A percentile compares a stretch with the other conserved stretches of the same genome.
Evolutionary conservation across 768 basidiomycete genomes (phyloP).

Genomic region (Pholiota microspora): DNA sequence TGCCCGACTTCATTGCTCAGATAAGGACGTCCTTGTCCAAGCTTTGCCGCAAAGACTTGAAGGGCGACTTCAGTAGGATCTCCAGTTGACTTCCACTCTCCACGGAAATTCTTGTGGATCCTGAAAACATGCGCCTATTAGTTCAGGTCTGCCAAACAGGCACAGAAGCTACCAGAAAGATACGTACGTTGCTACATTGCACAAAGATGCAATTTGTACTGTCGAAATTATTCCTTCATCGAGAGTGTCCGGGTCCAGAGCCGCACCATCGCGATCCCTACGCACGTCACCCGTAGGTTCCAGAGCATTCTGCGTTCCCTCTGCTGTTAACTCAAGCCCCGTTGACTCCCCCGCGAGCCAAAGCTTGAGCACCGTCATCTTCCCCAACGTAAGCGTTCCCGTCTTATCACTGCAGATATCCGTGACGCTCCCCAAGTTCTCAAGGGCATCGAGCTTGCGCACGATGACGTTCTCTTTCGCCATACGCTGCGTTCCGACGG

Average conservation of each 20-base stretch:
- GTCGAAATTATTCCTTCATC: conserved; percentile 26
- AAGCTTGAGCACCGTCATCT: conserved; percentile 39
- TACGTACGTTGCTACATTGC: conserved; percentile 36
- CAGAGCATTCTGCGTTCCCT: conserved; percentile 29
- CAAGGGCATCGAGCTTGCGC: conserved; percentile 60
- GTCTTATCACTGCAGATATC: conserved; percentile 66
- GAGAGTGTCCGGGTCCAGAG: conserved; percentile 19
- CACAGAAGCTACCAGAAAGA: background rate
- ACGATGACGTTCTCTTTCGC: conserved; percentile 60
- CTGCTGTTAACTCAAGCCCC: conserved; percentile 30
- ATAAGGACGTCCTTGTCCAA: conserved; percentile 37
- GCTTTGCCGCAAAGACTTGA: conserved; percentile 51
- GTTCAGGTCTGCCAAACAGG: too few relatives aligned
- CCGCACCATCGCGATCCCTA: conserved; percentile 19
- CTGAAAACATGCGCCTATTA: conserved; percentile 20
- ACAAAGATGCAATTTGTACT: conserved; percentile 31
- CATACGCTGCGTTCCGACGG: conserved; percentile 54
- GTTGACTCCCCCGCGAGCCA: conserved; percentile 32
- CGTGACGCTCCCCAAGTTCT: conserved; percentile 56
- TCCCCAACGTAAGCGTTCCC: conserved; percentile 51
- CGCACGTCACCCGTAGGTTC: conserved; percentile 29
- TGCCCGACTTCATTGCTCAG: conserved; percentile 25
- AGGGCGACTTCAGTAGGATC: conserved; percentile 59
- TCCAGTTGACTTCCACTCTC: conserved; percentile 46
- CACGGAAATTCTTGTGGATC: conserved; percentile 36